Evolutionary conservation across 768 basidiomycete genomes (phyloP), one percentile per base, ranked within the genome.

Genomic region (Podaxis sp.): DNA sequence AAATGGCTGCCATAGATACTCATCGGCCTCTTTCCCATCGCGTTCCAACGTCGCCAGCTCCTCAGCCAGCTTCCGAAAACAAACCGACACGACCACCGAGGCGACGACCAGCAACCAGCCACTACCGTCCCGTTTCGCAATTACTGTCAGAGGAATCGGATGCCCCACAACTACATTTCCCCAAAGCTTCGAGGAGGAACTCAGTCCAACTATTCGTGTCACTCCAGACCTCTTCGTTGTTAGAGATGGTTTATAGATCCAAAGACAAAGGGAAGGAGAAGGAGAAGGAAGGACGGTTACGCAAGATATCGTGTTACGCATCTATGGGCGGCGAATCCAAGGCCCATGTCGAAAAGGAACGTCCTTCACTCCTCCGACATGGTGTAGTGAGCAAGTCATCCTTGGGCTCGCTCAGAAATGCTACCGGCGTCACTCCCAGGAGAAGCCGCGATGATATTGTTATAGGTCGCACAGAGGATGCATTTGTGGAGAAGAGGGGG

Each of bases 121-220:
- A 80, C 62, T 80, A 80, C 63, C 75, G 76, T 46, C 78, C 79
- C 0, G 72, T 76, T 64, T 80, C 80, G 0, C 71, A 74, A 3
- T 65, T 78, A 46, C 67, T 72, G 43, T 61, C 71, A 11, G 72
- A 74, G 4, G 58, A 65, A 24, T 40, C 55, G 5, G 46, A 60
- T 19, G 41, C 15, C 17, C 50, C 66, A 37, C 51, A 37, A n/a
- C 5, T 55, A 36, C 54, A 22, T 13, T 40, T 36, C 24, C 8
- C 22, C 13, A 56, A 56, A 17, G 11, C 43, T 40, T 56, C 54
- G 13, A 55, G 37, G n/a, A 62, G 55, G 33, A 47, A 51, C 29
- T 62, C 61, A 25, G 37, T 56, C 17, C 38, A 53, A 22, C 25
- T 56, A 27, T 53, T 56, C 29, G 38, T 56, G 46, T 55, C 61